Percentiles rank a stretch among this genome's conserved stretches.
Conservation (phyloP, 1,139 yeast species). For the Yamadazyma songkhlaensis region DNA sequence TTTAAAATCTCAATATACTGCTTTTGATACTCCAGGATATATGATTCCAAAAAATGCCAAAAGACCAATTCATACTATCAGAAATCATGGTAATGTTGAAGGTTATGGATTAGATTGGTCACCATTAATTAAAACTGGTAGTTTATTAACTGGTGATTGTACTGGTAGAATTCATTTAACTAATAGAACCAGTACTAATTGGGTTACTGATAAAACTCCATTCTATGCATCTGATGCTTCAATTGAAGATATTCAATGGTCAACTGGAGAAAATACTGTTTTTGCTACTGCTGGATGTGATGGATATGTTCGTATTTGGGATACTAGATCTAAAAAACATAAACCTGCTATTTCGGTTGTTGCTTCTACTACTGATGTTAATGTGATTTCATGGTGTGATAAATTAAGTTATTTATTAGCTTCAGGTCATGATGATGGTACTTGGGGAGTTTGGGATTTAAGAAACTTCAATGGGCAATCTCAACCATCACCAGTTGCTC, state of each 20-base stretch:
- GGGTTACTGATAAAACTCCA: constrained; percentile 87
- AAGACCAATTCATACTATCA: constrained; percentile 82
- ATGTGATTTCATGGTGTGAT: constrained; percentile 94
- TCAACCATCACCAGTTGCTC: constrained; percentile 77
- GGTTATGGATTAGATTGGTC: constrained; percentile 99
- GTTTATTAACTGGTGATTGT: constrained; percentile 85
- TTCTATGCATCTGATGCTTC: constrained; percentile 70
- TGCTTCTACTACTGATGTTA: constrained; percentile 85
- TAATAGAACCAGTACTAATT: constrained; percentile 69
- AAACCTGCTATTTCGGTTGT: constrained; percentile 83
- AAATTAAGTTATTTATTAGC: constrained; percentile 86
- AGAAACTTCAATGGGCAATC: constrained; percentile 70
- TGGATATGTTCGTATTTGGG: constrained; percentile 94
- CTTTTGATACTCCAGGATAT: constrained; percentile 86
- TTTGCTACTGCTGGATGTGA: constrained; percentile 93
- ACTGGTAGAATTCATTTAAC: constrained; percentile 81
- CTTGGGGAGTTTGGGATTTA: constrained; percentile 98
- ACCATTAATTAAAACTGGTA: constrained; percentile 75
- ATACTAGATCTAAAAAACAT: constrained; percentile 88
- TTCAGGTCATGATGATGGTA: constrained; percentile 96
- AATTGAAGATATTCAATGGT: constrained; percentile 97
- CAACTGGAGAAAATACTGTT: constrained; percentile 85
- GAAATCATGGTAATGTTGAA: constrained; percentile 90
- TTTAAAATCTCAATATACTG: constrained; percentile 67
- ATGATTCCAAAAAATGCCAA: constrained; percentile 74